Conservation (phyloP, 2,329 filamentous ascomycete species). For the Aureobasidium leucospermi region DNA sequence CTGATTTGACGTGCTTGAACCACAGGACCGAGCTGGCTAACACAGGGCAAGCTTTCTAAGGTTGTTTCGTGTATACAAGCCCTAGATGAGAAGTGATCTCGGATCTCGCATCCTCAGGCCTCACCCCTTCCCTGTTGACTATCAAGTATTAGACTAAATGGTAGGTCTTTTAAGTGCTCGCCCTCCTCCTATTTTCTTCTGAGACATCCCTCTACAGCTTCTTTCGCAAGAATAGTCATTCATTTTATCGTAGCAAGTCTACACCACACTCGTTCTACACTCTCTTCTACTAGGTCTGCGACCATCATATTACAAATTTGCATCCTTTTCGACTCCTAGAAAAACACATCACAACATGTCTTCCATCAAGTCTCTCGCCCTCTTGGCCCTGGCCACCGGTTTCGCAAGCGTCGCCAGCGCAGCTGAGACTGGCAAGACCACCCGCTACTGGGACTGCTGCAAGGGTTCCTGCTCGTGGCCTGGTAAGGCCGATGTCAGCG, state of each 20-base stretch:
- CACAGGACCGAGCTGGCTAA: neutral
- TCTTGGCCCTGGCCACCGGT: slow-evolving; percentile 22
- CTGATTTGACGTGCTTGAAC: neutral
- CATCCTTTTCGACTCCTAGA: neutral
- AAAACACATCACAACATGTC: neutral
- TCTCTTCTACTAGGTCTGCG: slow-evolving; percentile 7
- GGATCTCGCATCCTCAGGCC: slow-evolving; percentile 4
- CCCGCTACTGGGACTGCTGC: slow-evolving; percentile 56
- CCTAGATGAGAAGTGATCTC: slow-evolving; percentile 3
- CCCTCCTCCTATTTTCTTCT: neutral
- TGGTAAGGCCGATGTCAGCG: slow-evolving; percentile 47
- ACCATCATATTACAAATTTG: neutral
- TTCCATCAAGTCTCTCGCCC: slow-evolving; percentile 19
- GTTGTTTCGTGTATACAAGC: slow-evolving; percentile 11
- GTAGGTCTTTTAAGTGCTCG: neutral
- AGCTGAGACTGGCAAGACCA: slow-evolving; percentile 27
- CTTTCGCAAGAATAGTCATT: slow-evolving; percentile 2
- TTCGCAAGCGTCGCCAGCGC: slow-evolving; percentile 20
- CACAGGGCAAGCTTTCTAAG: neutral
- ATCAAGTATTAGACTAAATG: neutral
- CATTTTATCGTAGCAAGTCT: slow-evolving; percentile 1
- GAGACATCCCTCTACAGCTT: neutral
- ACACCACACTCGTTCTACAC: neutral
- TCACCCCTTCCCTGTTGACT: neutral
- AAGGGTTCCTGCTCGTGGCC: slow-evolving; percentile 60